These are phyloP conservation scores for Aurantiochytrium sp. DNA, from an alignment of 108 stramenopile genomes.

Conservation along the genomic window DNA sequence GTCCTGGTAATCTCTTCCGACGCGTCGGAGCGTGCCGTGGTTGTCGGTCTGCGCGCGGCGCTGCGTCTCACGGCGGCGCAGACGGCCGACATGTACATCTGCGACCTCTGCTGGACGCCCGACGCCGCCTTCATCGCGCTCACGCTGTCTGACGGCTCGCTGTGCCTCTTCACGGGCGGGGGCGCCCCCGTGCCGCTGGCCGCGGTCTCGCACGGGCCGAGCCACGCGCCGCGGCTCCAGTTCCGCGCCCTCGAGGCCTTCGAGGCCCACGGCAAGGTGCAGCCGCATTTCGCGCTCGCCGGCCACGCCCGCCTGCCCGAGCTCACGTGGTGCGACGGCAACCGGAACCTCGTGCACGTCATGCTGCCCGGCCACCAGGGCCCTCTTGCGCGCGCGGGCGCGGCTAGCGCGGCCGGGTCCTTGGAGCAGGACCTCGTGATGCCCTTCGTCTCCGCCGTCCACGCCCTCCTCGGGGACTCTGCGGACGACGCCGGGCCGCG, in stretches of 20 bases:
- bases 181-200: background rate
- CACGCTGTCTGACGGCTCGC: background rate
- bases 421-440: background rate
- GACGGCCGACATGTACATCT: background rate
- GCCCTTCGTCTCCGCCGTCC: background rate
- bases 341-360: background rate
- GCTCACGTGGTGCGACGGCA: background rate
- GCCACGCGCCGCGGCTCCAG: background rate
- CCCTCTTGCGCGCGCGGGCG: no score
- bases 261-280: background rate
- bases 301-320: background rate
- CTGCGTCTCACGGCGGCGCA: background rate
- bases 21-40: background rate
- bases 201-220: background rate
- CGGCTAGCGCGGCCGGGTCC: background rate
- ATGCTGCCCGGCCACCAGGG: background rate
- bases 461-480: background rate
- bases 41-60: background rate
- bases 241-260: background rate
- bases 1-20: background rate
- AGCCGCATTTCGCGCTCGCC: background rate
- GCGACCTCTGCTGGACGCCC: background rate
- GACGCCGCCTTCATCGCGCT: background rate
- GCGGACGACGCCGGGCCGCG: background rate
- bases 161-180: background rate